Conservation (phyloP, 805 yeast genomes). For the Metschnikowia matae region DNA sequence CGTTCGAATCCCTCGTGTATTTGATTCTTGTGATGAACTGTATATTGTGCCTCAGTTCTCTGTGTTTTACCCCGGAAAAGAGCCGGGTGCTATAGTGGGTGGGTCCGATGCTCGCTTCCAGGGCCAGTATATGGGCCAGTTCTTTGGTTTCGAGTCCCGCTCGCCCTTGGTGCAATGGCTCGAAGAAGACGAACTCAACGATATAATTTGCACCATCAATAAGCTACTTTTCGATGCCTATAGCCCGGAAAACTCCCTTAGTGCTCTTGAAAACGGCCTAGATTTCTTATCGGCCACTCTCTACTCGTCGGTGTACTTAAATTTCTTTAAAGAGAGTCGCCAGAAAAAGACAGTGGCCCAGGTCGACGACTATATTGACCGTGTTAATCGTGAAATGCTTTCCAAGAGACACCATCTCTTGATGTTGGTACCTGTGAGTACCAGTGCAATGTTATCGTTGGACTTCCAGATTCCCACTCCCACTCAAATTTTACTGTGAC, state of each 20-base stretch:
- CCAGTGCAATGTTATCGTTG: conserved; percentile 53
- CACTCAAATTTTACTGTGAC: not conserved
- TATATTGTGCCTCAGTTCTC: conserved; percentile 56
- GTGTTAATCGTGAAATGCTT: conserved; percentile 18
- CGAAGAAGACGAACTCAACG: conserved; percentile 31
- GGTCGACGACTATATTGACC: conserved; percentile 40
- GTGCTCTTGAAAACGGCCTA: conserved; percentile 35
- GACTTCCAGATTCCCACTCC: conserved; percentile 49
- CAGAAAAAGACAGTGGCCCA: conserved; percentile 29
- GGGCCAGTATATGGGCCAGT: conserved; percentile 15
- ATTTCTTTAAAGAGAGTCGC: conserved; percentile 15
- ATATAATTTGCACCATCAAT: conserved; percentile 46
- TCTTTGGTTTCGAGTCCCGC: conserved; percentile 51
- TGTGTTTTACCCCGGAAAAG: conserved; percentile 51
- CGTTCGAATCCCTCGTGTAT: conserved; percentile 60
- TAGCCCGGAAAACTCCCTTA: conserved; percentile 25
- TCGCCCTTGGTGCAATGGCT: conserved; percentile 39
- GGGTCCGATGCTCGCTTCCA: not conserved
- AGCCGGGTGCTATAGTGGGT: conserved; percentile 51
- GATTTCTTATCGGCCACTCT: conserved; percentile 39
- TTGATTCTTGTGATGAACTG: conserved; percentile 25
- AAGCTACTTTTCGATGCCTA: conserved; percentile 35
- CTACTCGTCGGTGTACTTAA: conserved; percentile 22
- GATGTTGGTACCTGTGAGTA: conserved; percentile 46
- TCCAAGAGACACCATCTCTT: conserved; percentile 21